Conservation (phyloP, 1,284 basidiomycete species). For the Phenoliferia sp. region DNA sequence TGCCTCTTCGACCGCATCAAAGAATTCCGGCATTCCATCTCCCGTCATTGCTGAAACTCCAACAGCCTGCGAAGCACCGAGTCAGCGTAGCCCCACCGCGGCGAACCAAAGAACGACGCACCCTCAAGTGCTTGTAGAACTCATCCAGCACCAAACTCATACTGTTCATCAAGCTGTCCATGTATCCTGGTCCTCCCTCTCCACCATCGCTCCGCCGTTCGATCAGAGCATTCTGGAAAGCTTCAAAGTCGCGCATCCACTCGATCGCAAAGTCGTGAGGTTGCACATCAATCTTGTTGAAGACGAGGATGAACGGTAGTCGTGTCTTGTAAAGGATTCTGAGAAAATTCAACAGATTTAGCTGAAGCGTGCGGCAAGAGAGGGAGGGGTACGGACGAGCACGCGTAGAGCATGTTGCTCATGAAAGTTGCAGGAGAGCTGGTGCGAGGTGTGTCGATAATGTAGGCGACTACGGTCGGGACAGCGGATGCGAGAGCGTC, state of each 20-base stretch:
- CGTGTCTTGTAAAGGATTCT: slow-evolving; percentile 98
- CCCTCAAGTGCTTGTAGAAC: slow-evolving; percentile 95
- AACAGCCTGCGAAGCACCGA: slow-evolving; percentile 59
- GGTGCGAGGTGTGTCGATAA: slow-evolving; percentile 95
- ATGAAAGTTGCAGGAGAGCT: slow-evolving; percentile 96
- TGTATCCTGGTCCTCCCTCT: slow-evolving; percentile 81
- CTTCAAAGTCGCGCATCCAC: slow-evolving; percentile 98
- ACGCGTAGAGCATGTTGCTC: slow-evolving; percentile 99
- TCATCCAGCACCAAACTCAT: slow-evolving; percentile 98
- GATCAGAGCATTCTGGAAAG: slow-evolving; percentile 51
- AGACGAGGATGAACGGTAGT: slow-evolving; percentile 93
- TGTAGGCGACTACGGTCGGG: slow-evolving; percentile 91
- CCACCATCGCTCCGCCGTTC: slow-evolving; percentile 49
- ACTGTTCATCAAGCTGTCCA: slow-evolving; percentile 98
- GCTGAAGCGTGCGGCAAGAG: neutral
- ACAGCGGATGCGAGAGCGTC: slow-evolving; percentile 91
- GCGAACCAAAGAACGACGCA: slow-evolving; percentile 41
- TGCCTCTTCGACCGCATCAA: slow-evolving; percentile 82
- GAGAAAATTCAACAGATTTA: too few relatives aligned
- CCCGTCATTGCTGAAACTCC: slow-evolving; percentile 96
- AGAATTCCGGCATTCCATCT: slow-evolving; percentile 83
- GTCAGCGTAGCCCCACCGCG: neutral
- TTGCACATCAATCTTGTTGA: slow-evolving; percentile 93
- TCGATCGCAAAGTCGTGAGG: slow-evolving; percentile 87
- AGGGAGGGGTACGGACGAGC: slow-evolving; percentile 59